Percentiles rank a stretch among this genome's conserved stretches.
Evolutionary conservation across 2,329 filamentous ascomycete genomes (phyloP).

Genomic region (Cytospora chrysosperma): DNA sequence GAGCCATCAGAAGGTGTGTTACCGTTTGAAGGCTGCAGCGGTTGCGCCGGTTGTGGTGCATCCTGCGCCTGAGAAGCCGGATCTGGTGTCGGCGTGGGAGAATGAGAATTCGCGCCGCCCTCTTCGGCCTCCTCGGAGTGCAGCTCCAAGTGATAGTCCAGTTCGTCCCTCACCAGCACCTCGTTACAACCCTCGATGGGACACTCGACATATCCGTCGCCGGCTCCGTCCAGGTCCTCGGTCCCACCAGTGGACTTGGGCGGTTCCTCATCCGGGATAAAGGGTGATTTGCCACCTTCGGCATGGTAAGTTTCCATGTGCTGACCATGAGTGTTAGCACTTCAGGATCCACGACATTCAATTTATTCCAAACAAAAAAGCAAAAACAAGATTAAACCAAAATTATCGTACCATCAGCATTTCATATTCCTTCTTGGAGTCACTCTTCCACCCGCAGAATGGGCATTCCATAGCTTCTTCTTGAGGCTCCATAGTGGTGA

Average conservation of each 20-base stretch:
- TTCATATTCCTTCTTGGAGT: conserved; percentile 33
- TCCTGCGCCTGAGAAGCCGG: background rate
- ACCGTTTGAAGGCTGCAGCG: background rate
- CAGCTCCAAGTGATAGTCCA: conserved; percentile 59
- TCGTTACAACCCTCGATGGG: conserved; percentile 60
- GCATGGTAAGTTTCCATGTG: conserved; percentile 33
- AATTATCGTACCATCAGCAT: conserved; percentile 35
- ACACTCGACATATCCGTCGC: conserved; percentile 50
- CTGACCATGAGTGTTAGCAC: conserved; percentile 26
- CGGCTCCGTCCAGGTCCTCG: conserved; percentile 26
- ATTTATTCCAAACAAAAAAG: conserved; percentile 3
- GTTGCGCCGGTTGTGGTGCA: background rate
- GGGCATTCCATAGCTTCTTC: conserved; percentile 32
- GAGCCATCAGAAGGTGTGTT: conserved; percentile 8
- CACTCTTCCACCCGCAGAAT: conserved; percentile 37
- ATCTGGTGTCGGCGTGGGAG: conserved; percentile 7
- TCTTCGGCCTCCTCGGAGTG: conserved; percentile 53
- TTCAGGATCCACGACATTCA: background rate
- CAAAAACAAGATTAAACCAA: no score
- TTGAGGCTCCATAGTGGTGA: background rate
- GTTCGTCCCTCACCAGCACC: conserved; percentile 48
- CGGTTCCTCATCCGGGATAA: conserved; percentile 22
- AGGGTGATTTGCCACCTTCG: conserved; percentile 29
- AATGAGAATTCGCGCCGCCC: conserved; percentile 28
- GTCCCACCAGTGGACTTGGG: conserved; percentile 24